phyloP scores from a whole-genome alignment of 1,284 basidiomycete genomes.

The Mycena sp. region DNA sequence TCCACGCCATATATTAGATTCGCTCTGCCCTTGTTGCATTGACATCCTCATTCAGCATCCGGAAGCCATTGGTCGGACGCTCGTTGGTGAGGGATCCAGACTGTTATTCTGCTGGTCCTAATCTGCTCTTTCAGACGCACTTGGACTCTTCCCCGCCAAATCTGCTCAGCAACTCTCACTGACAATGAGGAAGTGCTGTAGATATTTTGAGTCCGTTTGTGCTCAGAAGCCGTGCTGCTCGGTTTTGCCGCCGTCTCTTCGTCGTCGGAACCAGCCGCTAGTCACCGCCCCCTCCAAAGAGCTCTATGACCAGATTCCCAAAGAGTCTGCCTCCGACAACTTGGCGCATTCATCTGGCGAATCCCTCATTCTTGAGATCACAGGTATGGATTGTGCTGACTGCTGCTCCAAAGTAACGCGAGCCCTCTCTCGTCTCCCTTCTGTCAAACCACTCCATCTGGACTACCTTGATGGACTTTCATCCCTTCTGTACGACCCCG shows the following conservation, averaged over 20 bases:
- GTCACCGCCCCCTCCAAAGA: constrained; percentile 8
- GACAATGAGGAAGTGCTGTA: constrained; percentile 15
- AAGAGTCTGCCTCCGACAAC: not conserved
- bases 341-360: not conserved
- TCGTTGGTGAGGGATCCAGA: constrained; percentile 8
- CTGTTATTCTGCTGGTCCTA: constrained; percentile 1
- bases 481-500: constrained; percentile 29
- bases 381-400: constrained; percentile 34
- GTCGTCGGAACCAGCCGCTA: not conserved
- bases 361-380: constrained; percentile 28
- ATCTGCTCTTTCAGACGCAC: no score
- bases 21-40: constrained; percentile 21
- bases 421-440: constrained; percentile 30
- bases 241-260: no score
- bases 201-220: constrained; percentile 7
- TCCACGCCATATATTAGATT: not conserved
- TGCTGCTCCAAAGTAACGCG: constrained; percentile 28
- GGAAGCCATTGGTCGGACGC: constrained; percentile 12
- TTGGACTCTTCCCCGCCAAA: constrained; percentile 17
- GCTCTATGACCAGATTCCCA: not conserved
- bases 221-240: constrained; percentile 18
- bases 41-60: constrained; percentile 16
- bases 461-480: constrained; percentile 27
- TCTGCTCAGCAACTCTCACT: constrained; percentile 8
- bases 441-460: constrained; percentile 22